These are phyloP conservation scores for Trifolium subterraneum DNA, from an alignment of 306 rosid species.

Conservation along the genomic window DNA sequence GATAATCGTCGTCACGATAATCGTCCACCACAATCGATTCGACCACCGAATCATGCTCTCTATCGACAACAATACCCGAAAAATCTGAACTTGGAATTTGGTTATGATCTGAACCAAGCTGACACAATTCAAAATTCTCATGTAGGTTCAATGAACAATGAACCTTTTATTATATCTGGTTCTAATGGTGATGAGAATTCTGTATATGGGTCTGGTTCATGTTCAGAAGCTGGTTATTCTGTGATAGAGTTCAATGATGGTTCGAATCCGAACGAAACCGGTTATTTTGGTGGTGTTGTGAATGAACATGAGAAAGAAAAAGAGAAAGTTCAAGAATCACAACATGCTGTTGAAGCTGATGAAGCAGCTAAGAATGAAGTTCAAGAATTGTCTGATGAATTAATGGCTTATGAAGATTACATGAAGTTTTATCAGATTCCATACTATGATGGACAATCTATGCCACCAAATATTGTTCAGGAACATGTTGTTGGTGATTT, in stretches of 20 bases:
- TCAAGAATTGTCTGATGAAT: constrained; percentile 77
- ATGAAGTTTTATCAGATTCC: constrained; percentile 93
- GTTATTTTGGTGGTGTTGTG: not conserved
- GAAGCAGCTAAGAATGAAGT: constrained; percentile 54
- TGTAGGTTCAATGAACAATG: constrained; percentile 30
- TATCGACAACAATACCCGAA: constrained; percentile 34
- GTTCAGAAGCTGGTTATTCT: constrained; percentile 50
- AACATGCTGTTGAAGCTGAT: constrained; percentile 5
- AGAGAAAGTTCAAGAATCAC: constrained; percentile 23
- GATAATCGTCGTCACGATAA: not conserved
- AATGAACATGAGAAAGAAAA: constrained; percentile 16
- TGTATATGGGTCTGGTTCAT: constrained; percentile 39
- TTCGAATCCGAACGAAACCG: constrained; percentile 12
- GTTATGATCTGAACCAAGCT: constrained; percentile 62
- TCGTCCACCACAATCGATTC: constrained; percentile 11
- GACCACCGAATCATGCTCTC: constrained; percentile 25
- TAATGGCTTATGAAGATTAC: constrained; percentile 79
- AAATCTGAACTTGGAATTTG: constrained; percentile 53
- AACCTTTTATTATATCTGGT: constrained; percentile 33
- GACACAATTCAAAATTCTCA: constrained; percentile 38
- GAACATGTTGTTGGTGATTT: constrained; percentile 70
- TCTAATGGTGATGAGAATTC: constrained; percentile 47
- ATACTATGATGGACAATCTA: constrained; percentile 74
- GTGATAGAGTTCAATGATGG: constrained; percentile 37
- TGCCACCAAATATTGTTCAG: constrained; percentile 49